A percentile compares a stretch with the other conserved stretches of the same genome.
Conservation (phyloP, 2,329 filamentous ascomycete genomes). For the Exophiala viscosa region DNA sequence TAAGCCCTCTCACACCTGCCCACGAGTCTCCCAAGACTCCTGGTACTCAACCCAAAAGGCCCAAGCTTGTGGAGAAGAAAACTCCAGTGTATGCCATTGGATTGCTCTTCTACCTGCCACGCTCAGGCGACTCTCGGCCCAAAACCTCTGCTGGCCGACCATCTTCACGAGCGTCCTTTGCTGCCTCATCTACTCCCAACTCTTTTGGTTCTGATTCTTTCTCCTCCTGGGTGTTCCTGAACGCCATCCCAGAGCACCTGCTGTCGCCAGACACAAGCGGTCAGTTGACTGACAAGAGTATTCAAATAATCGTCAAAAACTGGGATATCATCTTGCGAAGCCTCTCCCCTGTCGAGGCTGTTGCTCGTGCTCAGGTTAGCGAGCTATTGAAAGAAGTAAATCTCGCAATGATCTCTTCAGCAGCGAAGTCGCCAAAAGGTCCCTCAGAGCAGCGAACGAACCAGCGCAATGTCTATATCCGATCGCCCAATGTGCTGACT, state of each 20-base stretch:
- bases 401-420: slow-evolving; percentile 30
- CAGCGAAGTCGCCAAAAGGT: slow-evolving; percentile 42
- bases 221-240: slow-evolving; percentile 29
- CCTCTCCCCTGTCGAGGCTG: slow-evolving; percentile 51
- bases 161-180: slow-evolving; percentile 19
- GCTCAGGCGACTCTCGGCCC: slow-evolving; percentile 31
- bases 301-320: slow-evolving; percentile 55
- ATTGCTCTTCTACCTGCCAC: slow-evolving; percentile 53
- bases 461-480: slow-evolving; percentile 47
- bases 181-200: slow-evolving; percentile 19
- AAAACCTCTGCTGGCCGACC: slow-evolving; percentile 15
- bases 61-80: slow-evolving; percentile 50
- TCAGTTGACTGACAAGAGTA: slow-evolving; percentile 45
- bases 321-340: slow-evolving; percentile 59
- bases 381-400: slow-evolving; percentile 49
- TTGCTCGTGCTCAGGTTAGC: slow-evolving; percentile 51
- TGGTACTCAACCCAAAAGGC: slow-evolving; percentile 34
- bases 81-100: slow-evolving; percentile 59
- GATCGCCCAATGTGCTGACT: slow-evolving; percentile 47
- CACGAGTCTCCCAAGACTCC: slow-evolving; percentile 3
- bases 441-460: slow-evolving; percentile 48
- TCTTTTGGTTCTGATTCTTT: slow-evolving; percentile 27
- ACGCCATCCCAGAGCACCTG: slow-evolving; percentile 27
- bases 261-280: slow-evolving; percentile 13
- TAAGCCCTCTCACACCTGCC: neutral